These are phyloP conservation scores for Alnus glutinosa DNA, from an alignment of 306 rosid species.

Conservation along the genomic window DNA sequence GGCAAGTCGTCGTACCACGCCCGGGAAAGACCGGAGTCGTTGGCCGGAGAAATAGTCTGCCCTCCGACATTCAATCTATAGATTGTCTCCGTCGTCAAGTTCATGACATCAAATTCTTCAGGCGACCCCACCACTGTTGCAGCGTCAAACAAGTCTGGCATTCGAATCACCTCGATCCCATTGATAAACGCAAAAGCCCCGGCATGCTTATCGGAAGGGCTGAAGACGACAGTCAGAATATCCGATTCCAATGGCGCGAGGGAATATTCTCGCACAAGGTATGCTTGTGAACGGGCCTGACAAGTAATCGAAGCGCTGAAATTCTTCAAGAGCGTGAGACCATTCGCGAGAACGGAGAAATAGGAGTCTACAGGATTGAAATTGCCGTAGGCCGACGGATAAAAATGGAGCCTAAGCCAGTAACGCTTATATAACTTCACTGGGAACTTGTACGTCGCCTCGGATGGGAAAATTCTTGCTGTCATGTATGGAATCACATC, in stretches of 20 bases:
- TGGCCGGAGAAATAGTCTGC: conserved; percentile 41
- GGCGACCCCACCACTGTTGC: conserved; percentile 24
- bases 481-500: conserved; percentile 54
- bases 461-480: conserved; percentile 43
- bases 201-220: conserved; percentile 35
- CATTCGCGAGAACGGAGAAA: conserved; percentile 48
- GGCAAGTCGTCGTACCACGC: conserved; percentile 57
- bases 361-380: conserved; percentile 31
- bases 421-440: conserved; percentile 36
- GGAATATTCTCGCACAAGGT: conserved; percentile 53
- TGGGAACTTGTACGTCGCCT: conserved; percentile 41
- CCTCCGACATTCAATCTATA: conserved; percentile 57
- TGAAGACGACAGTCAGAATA: conserved; percentile 37
- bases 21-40: conserved; percentile 51
- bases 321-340: conserved; percentile 44
- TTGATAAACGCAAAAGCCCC: conserved; percentile 48
- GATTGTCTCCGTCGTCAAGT: conserved; percentile 43
- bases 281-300: conserved; percentile 52
- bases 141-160: conserved; percentile 44
- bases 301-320: conserved; percentile 47
- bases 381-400: conserved; percentile 39
- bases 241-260: conserved; percentile 40
- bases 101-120: conserved; percentile 32
- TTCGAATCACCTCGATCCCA: conserved; percentile 45
- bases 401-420: conserved; percentile 59